Evolutionary conservation across 176 grass and related monocot genomes (phyloP).

Genomic region (Zoysia pacifica): DNA sequence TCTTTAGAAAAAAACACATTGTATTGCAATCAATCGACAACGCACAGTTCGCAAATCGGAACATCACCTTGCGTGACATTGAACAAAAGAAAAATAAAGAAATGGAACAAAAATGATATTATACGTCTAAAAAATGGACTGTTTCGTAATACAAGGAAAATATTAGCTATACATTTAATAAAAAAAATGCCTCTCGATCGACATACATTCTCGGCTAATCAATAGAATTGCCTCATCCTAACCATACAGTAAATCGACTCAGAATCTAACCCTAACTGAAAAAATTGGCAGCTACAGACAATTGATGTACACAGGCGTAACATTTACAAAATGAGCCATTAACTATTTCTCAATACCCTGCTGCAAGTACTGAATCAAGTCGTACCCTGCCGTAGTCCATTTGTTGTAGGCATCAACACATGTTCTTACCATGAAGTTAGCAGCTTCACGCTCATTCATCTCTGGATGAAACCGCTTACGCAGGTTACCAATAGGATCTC

Average conservation of each 20-base stretch:
- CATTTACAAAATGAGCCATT: conserved; percentile 50
- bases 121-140: conserved; percentile 11
- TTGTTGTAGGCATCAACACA: conserved; percentile 97
- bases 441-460: conserved; percentile 93
- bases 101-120: conserved; percentile 3
- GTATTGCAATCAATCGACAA: neutral
- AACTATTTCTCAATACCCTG: conserved; percentile 97
- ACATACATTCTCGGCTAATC: conserved; percentile 31
- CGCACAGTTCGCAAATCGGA: neutral
- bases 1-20: neutral
- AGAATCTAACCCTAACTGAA: conserved; percentile 37
- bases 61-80: neutral
- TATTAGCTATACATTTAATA: conserved; percentile 21
- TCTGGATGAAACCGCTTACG: conserved; percentile 95
- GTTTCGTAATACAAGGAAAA: conserved; percentile 28
- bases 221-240: conserved; percentile 23
- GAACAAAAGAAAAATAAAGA: conserved; percentile 2
- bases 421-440: conserved; percentile 94
- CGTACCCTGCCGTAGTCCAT: conserved; percentile 95
- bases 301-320: conserved; percentile 50
- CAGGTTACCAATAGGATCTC: conserved; percentile 87
- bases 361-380: conserved; percentile 99
- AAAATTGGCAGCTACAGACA: conserved; percentile 55
- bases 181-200: conserved; percentile 12
- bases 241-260: conserved; percentile 31